Evolutionary conservation across 345 rosid genomes (phyloP).

Genomic region (Salix viminalis): DNA sequence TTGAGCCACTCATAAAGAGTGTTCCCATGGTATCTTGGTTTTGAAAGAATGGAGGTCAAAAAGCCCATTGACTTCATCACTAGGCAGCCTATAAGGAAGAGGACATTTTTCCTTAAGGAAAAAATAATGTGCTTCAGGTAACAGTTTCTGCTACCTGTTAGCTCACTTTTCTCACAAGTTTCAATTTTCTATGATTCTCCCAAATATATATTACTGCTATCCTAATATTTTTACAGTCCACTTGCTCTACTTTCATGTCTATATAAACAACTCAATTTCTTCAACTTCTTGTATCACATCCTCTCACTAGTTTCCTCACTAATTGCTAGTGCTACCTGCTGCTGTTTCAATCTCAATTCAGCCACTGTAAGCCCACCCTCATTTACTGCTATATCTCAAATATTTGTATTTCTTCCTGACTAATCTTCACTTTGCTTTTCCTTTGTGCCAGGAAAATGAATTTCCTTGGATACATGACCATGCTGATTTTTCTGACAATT

Average conservation of each 20-base stretch:
- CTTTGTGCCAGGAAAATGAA: conserved; percentile 19
- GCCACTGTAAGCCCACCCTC: not conserved
- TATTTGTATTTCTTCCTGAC: not conserved
- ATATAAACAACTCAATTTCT: conserved; percentile 22
- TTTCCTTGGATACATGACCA: conserved; percentile 14
- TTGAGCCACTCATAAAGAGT: not conserved
- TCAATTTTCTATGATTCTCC: not conserved
- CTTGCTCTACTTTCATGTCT: conserved; percentile 11
- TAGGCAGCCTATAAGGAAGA: not conserved
- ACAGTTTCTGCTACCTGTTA: conserved; percentile 25
- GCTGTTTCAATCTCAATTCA: not conserved
- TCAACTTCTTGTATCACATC: conserved; percentile 7
- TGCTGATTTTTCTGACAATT: conserved; percentile 15
- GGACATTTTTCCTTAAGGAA: not conserved
- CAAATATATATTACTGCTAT: not conserved
- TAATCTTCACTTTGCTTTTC: not conserved
- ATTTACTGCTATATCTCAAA: not conserved
- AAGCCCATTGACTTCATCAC: conserved; percentile 14
- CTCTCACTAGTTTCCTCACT: not conserved
- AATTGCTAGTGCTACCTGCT: not conserved
- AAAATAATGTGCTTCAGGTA: not conserved
- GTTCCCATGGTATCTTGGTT: conserved; percentile 17
- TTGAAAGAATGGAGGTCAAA: conserved; percentile 11
- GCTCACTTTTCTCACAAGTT: conserved; percentile 8
- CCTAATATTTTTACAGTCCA: too few species aligned